phyloP scores from a whole-genome alignment of 345 rosid species.

The Citrus australasica region DNA sequence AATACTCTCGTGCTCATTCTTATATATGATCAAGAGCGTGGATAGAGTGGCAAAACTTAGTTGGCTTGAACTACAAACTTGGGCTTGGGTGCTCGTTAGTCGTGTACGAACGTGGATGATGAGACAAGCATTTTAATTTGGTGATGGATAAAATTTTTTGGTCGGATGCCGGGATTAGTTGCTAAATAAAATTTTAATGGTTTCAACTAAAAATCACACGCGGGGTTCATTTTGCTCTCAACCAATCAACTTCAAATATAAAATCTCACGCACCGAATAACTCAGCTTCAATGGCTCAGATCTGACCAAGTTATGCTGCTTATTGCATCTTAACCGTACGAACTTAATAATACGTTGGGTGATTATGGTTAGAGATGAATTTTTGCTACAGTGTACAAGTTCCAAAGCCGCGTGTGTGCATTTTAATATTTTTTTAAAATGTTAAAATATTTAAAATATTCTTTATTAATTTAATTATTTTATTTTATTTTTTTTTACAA shows the following conservation, averaged over 20 bases:
- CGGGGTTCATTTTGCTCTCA: background rate
- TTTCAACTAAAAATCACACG: background rate
- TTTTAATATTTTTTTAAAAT: too few relatives aligned
- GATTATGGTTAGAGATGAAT: too few relatives aligned
- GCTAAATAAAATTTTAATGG: background rate
- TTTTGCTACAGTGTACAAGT: too few relatives aligned
- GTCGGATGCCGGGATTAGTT: background rate
- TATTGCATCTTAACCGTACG: background rate
- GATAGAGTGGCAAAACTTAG: too few relatives aligned
- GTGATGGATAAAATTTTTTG: background rate
- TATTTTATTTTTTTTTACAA: too few relatives aligned
- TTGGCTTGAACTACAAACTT: background rate
- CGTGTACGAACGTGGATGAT: background rate
- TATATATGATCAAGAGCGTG: too few relatives aligned
- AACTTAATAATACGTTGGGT: background rate
- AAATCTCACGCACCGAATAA: background rate
- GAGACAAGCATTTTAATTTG: background rate
- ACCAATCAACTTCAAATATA: background rate
- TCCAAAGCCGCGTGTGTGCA: too few relatives aligned
- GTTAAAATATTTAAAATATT: too few relatives aligned
- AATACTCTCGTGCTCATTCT: too few relatives aligned
- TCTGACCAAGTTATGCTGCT: background rate
- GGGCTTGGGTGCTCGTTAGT: background rate
- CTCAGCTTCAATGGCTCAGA: background rate
- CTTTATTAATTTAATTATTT: accelerated